Evolutionary conservation across 2,329 filamentous ascomycete species (phyloP).

Genomic region (Trichoderma sp.): DNA sequence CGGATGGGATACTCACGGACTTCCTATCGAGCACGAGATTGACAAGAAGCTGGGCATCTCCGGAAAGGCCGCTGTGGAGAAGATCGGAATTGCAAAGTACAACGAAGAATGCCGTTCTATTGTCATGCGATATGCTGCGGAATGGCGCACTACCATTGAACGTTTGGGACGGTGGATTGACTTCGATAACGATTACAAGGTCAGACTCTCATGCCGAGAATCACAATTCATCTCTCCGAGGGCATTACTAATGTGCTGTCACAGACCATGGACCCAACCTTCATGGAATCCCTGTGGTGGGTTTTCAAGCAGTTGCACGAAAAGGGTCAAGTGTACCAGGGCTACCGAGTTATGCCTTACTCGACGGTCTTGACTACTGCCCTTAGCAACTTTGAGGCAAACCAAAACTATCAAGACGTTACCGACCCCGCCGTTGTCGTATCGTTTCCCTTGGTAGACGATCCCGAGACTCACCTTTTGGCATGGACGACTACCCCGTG

Average conservation of each 20-base stretch:
- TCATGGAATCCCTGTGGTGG: slow-evolving; percentile 98
- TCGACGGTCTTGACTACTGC: slow-evolving; percentile 87
- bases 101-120: slow-evolving; percentile 90
- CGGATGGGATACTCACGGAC: slow-evolving; percentile 91
- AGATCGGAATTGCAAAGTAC: slow-evolving; percentile 84
- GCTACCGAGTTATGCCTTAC: slow-evolving; percentile 91
- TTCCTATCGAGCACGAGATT: slow-evolving; percentile 96
- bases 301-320: slow-evolving; percentile 91
- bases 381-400: slow-evolving; percentile 88
- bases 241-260: neutral
- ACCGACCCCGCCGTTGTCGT: slow-evolving; percentile 89
- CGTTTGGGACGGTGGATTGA: slow-evolving; percentile 93
- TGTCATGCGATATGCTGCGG: slow-evolving; percentile 83
- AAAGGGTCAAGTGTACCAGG: slow-evolving; percentile 85
- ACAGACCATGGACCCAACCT: slow-evolving; percentile 86
- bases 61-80: slow-evolving; percentile 79
- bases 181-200: slow-evolving; percentile 97
- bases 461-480: slow-evolving; percentile 71
- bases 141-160: slow-evolving; percentile 88
- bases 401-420: slow-evolving; percentile 92
- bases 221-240: neutral
- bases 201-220: slow-evolving; percentile 30
- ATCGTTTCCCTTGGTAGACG: slow-evolving; percentile 77
- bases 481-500: slow-evolving; percentile 89
- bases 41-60: slow-evolving; percentile 93